Base-by-base conservation (phyloP, 179 eudicot genomes). In the Amaranthus tricolor region DNA sequence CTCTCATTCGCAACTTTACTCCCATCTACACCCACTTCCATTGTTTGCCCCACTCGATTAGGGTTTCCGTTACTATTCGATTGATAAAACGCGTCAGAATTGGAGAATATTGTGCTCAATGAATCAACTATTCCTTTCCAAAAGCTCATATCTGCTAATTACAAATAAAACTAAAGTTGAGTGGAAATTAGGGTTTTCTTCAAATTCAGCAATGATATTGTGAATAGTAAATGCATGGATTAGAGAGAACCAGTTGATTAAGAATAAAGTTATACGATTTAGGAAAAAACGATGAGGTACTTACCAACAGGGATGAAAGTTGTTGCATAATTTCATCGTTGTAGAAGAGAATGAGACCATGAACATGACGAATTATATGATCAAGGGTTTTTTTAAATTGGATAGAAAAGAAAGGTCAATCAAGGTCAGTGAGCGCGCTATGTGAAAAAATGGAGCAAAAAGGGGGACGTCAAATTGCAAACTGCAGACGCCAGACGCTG, bases 1-100 rank as follows among this genome's bases (percentile, higher is more conserved):
- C 90, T 84, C 77, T 95, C 99, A 84, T 95, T 95, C 68, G 88
- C 60, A 19, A 82, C 81, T 40, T 78, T 67, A 77, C 73, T 63
- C 16, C 88, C 84, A 68, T 68, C 85, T 51, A 75, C 77, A 5
- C 75, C 88, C 13, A 79, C 87, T 21, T 88, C 91, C 96, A 89
- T 90, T 3, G 80, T 16, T 55, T 53, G 16, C 11, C 78, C 21
- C 17, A 75, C 53, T 6, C 71, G 64, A 55, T 61, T 85, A 81
- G 91, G 88, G 88, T 82, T 88, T 62, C 50, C 80, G 45, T 62
- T 75, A 81, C 62, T 56, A 73, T 64, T 77, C 7, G 84, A 65
- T 20, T 88, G 68, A 16, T 82, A 75, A 8, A 81, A 14, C 40
- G 84, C 55, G 9, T 75, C 71, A 12, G 89, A 50, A 68, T 82